Percentiles rank a stretch among this genome's conserved stretches.
These are phyloP conservation scores for Candida ficus DNA, from an alignment of 805 yeast species.

Conservation along the genomic window DNA sequence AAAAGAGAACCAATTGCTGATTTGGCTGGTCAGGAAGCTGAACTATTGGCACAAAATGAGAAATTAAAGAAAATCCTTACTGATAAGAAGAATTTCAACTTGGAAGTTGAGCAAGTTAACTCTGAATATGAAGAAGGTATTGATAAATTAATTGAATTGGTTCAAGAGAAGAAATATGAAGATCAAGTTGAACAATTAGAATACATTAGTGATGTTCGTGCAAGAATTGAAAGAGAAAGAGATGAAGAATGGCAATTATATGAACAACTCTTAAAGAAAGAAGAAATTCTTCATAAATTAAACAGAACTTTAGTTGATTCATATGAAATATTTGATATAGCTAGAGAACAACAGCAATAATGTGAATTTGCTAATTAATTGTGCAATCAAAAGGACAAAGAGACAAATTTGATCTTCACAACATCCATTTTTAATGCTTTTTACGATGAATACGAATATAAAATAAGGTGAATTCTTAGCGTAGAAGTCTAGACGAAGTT, in stretches of 20 bases:
- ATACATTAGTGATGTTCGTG: conserved; percentile 2
- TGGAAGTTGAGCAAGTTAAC: conserved; percentile 8
- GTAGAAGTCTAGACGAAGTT: no score
- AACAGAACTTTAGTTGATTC: conserved; percentile 9
- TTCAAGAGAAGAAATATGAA: conserved; percentile 7
- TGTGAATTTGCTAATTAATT: no score
- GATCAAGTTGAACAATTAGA: conserved; percentile 5
- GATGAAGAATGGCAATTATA: conserved; percentile 12
- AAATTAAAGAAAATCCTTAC: conserved; percentile 12
- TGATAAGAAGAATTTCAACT: conserved; percentile 6
- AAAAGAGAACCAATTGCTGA: background rate
- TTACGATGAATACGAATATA: no score
- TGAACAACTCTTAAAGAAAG: conserved; percentile 9
- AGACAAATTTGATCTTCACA: no score
- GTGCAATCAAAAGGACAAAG: no score
- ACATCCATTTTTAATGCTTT: no score
- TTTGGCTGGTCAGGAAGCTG: conserved; percentile 3
- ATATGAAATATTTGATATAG: conserved; percentile 6
- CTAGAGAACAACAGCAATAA: no score
- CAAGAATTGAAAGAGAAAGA: conserved; percentile 6
- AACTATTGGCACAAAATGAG: conserved; percentile 13
- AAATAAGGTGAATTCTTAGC: no score
- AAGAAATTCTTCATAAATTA: conserved; percentile 9
- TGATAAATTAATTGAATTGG: conserved; percentile 5
- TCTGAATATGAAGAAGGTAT: conserved; percentile 14